Evolutionary conservation across 2,329 filamentous ascomycete species (phyloP), one percentile per base, ranked within the genome.

Genomic region (Trichoderma gracile): DNA sequence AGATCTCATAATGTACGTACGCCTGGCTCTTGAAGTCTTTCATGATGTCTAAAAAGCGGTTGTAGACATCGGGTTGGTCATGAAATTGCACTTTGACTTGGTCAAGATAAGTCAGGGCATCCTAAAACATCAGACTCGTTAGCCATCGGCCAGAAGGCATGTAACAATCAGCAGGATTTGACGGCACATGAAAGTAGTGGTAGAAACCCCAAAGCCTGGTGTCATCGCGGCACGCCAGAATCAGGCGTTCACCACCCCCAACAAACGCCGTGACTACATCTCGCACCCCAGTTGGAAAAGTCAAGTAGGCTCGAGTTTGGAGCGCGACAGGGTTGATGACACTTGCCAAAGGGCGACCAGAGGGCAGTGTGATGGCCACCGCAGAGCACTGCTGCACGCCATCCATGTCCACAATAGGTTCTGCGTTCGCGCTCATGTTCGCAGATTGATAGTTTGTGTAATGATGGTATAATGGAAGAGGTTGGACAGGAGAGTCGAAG

Each of bases 1-100:
- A 14, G 23, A n/a, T 12, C 40, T 14, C 6, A 14, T 52, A 47
- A 7, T 46, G 53, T 63, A 84, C 90, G 79, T 81, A 93, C 86
- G 93, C 93, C 79, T 97, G 94, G 72, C 93, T 97, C 79, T 99
- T 99, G 77, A 99, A 99, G 71, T 99, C 95, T 74, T 99, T 99
- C 95, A 99, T 99, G 55, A 99, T 99, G 71, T 99, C 95, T 52
- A 99, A 80, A 71, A 99, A 98, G 43, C 91, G 85, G 73, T 98
- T 98, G 73, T 99, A 99, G 0, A 99, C 95, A 76, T 98, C 94
- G 4, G 95, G 93, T 70, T 97, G 93, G 68, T 98, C 94, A 66
- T 93, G 91, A 71, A 99, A 99, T 73, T 97, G 93, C 30, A 98
- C 93, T 78, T 99, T 99, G 68, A 99, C 95, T 77, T 98, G 95